Evolutionary conservation across 2,329 filamentous ascomycete species (phyloP), one percentile per base, ranked within the genome.

Genomic region (Talaromyces verruculosus): DNA sequence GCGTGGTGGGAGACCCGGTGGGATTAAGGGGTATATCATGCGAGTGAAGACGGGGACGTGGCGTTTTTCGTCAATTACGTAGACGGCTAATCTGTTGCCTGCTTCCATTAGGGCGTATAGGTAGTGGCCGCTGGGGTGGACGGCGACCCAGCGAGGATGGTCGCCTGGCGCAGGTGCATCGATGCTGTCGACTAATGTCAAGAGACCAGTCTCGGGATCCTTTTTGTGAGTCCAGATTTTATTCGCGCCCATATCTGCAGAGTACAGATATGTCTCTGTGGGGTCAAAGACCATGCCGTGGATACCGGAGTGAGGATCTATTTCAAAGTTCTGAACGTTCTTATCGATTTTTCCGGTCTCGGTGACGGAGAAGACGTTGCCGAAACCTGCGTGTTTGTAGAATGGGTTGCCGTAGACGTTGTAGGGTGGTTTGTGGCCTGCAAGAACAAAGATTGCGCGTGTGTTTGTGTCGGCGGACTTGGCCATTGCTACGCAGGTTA

Each of bases 361-460:
- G 62, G 78, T 74, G 8, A 83, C 81, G 1, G 80, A 80, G 68
- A 83, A 80, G 75, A 96, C 86, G 74, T 93, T 92, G 67, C 92
- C 91, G 75, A 87, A 90, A 69, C 91, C 91, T 43, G 92, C 92
- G 75, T 93, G 85, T 68, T 91, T 87, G 83, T 96, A 96, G 79
- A 96, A 96, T 8, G 92, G 92, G 77, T 95, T 95, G 77, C 91
- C 91, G 80, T 96, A 96, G 68, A 96, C 91, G 71, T 86, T 87
- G 77, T 92, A 91, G 0, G 92, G 92, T 1, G 91, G 84, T 72
- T 91, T 86, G 71, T 88, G 85, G 25, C 91, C 91, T 35, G 92
- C 90, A 61, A 96, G 87, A 66, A 94, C 85, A 82, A 96, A 96
- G 78, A 96, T 96, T 72, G 92, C 92, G 68, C 92, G 88, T 5